A percentile compares a stretch with the other conserved stretches of the same genome.
These are phyloP conservation scores for Aureobasidium sp. DNA, from an alignment of 2,329 filamentous ascomycete species.

Conservation along the genomic window DNA sequence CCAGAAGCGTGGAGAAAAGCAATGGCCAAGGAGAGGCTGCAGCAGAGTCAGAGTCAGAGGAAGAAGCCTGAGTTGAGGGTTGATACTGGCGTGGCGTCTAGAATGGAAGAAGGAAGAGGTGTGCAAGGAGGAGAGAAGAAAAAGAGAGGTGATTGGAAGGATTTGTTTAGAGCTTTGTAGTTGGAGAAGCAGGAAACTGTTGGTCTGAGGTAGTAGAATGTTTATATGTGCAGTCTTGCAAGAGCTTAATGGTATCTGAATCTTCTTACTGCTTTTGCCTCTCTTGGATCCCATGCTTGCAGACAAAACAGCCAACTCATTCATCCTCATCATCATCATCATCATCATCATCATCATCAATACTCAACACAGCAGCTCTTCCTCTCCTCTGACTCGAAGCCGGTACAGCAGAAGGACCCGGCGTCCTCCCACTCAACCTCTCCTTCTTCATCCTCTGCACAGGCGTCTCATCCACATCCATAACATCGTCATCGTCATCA, in stretches of 20 bases:
- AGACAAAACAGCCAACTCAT: too few species aligned
- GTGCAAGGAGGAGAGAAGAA: neutral
- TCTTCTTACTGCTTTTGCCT: neutral
- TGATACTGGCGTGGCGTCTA: conserved; percentile 1
- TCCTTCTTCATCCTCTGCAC: conserved; percentile 12
- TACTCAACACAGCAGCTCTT: conserved; percentile 14
- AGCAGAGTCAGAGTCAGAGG: neutral
- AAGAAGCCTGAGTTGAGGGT: conserved; percentile 6
- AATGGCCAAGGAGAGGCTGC: neutral
- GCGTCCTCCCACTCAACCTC: conserved; percentile 11
- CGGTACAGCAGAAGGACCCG: neutral
- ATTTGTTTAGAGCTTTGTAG: conserved; percentile 14
- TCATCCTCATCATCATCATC: conserved; percentile 12
- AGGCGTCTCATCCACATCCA: conserved; percentile 20
- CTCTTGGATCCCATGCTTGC: too few species aligned
- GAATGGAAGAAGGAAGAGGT: conserved; percentile 9
- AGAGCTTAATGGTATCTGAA: neutral
- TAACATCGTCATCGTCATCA: conserved; percentile 17
- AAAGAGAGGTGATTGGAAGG: conserved; percentile 15
- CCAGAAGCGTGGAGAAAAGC: conserved; percentile 1
- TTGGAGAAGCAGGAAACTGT: too few species aligned
- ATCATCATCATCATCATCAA: conserved; percentile 18
- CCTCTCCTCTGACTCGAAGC: neutral
- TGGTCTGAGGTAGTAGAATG: neutral
- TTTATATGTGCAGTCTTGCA: neutral